These are phyloP conservation scores for Neolecta irregularis DNA, from an alignment of 1,139 yeast species.

Conservation along the genomic window DNA sequence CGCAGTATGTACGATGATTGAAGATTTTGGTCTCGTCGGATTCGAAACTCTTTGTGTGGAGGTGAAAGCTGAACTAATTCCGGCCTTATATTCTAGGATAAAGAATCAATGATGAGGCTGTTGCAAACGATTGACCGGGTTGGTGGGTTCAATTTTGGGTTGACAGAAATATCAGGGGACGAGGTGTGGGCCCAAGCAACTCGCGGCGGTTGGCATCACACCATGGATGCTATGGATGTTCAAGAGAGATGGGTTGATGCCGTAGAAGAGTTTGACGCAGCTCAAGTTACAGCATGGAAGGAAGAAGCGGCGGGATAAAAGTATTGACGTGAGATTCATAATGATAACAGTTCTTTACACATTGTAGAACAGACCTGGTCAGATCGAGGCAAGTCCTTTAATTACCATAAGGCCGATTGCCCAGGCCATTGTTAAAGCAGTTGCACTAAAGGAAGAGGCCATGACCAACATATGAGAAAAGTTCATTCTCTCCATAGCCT, in stretches of 20 bases:
- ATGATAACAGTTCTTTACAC: no score
- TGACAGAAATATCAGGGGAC: conserved; percentile 89
- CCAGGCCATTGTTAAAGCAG: conserved; percentile 82
- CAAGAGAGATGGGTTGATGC: conserved; percentile 94
- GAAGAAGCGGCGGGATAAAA: conserved; percentile 17
- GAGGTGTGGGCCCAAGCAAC: conserved; percentile 92
- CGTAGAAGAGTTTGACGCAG: conserved; percentile 56
- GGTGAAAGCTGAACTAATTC: conserved; percentile 34
- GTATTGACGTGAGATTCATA: no score
- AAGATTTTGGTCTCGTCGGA: conserved; percentile 73
- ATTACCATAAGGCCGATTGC: conserved; percentile 55
- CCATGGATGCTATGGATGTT: conserved; percentile 41
- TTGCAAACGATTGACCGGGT: conserved; percentile 73
- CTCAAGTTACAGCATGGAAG: conserved; percentile 37
- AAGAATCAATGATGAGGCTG: conserved; percentile 67
- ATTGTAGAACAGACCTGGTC: no score
- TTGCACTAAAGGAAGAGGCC: conserved; percentile 65
- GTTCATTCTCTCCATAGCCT: conserved; percentile 73
- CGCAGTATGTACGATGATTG: conserved; percentile 66
- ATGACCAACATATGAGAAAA: conserved; percentile 79
- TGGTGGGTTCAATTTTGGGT: conserved; percentile 82
- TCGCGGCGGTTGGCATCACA: conserved; percentile 49
- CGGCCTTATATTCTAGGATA: conserved; percentile 1
- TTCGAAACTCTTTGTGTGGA: conserved; percentile 85
- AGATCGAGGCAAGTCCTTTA: no score